Percentiles rank a stretch among this genome's conserved stretches.
Evolutionary conservation across 495 filamentous ascomycete species (phyloP).

Genomic region (Massariosphaeria phaeospora): DNA sequence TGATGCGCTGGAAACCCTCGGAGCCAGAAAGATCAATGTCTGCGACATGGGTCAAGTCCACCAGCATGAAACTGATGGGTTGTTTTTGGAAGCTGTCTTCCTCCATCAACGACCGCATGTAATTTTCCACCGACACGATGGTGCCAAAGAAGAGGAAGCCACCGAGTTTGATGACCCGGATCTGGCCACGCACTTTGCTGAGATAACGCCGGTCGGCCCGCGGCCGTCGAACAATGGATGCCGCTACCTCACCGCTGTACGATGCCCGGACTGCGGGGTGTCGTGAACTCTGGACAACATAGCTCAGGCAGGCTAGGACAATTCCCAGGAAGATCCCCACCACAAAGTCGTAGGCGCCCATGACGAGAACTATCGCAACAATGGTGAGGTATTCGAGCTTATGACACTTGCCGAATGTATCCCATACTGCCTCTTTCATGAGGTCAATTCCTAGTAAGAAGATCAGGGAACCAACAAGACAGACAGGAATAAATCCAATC

Average conservation of each 20-base stretch:
- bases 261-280: constrained; percentile 81
- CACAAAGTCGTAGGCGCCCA: constrained; percentile 96
- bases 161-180: constrained; percentile 80
- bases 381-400: constrained; percentile 88
- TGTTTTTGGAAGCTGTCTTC: constrained; percentile 69
- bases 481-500: constrained; percentile 91
- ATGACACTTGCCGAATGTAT: constrained; percentile 81
- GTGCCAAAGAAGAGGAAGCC: constrained; percentile 96
- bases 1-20: constrained; percentile 89
- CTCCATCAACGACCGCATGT: constrained; percentile 72
- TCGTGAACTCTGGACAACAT: constrained; percentile 83
- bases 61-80: constrained; percentile 83
- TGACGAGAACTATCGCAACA: constrained; percentile 84
- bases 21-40: constrained; percentile 94
- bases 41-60: constrained; percentile 84
- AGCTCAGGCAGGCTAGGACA: constrained; percentile 81
- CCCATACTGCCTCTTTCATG: constrained; percentile 77
- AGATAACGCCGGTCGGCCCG: constrained; percentile 84
- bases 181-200: constrained; percentile 77
- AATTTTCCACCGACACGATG: constrained; percentile 87
- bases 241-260: constrained; percentile 78
- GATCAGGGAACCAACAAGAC: constrained; percentile 92
- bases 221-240: constrained; percentile 86
- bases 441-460: constrained; percentile 91
- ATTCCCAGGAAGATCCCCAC: constrained; percentile 89